Conservation (phyloP, 2,329 filamentous ascomycete species). For the Alternaria arbusti region DNA sequence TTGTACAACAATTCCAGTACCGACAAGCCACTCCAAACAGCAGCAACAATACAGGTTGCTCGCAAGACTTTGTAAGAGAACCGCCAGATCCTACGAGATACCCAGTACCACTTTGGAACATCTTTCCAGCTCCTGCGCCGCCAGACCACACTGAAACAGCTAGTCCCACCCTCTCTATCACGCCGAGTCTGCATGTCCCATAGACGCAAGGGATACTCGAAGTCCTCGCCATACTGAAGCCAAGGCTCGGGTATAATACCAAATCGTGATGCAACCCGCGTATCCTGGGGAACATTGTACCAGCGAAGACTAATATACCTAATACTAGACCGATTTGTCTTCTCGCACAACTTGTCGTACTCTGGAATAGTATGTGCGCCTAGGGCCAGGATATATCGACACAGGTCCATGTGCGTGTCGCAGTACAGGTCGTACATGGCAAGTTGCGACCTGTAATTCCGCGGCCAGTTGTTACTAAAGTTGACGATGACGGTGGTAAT, state of each 20-base stretch:
- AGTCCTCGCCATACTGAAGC: background rate
- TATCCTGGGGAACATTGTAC: background rate
- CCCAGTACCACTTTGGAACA: background rate
- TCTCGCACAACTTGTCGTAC: background rate
- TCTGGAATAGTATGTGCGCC: background rate
- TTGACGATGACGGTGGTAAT: background rate
- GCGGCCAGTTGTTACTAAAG: background rate
- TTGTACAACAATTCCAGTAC: background rate
- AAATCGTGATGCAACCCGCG: background rate
- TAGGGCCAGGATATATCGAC: background rate
- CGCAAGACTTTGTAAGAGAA: background rate
- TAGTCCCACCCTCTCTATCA: fast-evolving
- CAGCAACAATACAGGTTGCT: background rate
- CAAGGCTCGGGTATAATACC: background rate
- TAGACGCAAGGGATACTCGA: background rate
- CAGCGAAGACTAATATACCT: background rate
- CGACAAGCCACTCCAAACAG: background rate
- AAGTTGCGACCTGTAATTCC: background rate
- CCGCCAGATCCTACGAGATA: background rate
- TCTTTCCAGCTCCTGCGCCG: background rate
- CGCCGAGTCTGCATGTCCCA: background rate
- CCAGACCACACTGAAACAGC: background rate
- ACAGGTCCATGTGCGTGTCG: background rate
- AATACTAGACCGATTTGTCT: background rate
- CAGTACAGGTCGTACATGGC: background rate